A percentile compares a stretch with the other conserved stretches of the same genome.
Evolutionary conservation across 1,139 yeast genomes (phyloP).

Genomic region (Debaryomycetaceae sp.): DNA sequence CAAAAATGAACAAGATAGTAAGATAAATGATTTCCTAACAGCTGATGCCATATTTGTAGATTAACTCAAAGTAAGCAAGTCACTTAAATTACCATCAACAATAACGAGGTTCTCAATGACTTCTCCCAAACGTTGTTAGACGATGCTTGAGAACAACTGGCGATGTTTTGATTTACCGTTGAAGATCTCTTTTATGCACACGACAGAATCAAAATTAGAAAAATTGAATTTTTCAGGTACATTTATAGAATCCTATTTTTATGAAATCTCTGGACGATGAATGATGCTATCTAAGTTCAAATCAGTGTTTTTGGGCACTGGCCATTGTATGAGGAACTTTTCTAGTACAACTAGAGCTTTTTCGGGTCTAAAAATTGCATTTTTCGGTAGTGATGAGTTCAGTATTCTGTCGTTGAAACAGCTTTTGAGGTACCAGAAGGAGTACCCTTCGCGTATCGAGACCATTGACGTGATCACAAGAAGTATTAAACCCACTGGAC

Average conservation of each 20-base stretch:
- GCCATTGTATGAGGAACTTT: no score
- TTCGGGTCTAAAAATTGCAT: constrained; percentile 40
- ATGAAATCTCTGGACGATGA: no score
- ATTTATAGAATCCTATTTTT: no score
- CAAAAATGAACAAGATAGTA: constrained; percentile 46
- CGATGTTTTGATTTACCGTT: neutral
- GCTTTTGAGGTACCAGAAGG: constrained; percentile 33
- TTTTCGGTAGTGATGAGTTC: constrained; percentile 81
- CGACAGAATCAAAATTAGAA: neutral
- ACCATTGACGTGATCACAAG: constrained; percentile 64
- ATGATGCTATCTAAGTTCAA: neutral
- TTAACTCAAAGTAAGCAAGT: no score
- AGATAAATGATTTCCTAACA: constrained; percentile 30
- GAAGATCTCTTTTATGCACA: neutral
- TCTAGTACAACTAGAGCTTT: no score
- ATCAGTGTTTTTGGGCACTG: no score
- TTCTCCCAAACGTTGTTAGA: neutral
- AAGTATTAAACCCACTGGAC: constrained; percentile 67
- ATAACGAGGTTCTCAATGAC: no score
- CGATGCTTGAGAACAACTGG: neutral
- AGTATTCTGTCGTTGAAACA: constrained; percentile 57
- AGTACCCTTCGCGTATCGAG: constrained; percentile 28
- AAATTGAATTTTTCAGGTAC: no score
- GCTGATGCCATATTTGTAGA: constrained; percentile 19
- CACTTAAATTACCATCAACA: no score